These are phyloP conservation scores for Aspergillus fructus DNA, from an alignment of 2,329 filamentous ascomycete species.

Conservation along the genomic window DNA sequence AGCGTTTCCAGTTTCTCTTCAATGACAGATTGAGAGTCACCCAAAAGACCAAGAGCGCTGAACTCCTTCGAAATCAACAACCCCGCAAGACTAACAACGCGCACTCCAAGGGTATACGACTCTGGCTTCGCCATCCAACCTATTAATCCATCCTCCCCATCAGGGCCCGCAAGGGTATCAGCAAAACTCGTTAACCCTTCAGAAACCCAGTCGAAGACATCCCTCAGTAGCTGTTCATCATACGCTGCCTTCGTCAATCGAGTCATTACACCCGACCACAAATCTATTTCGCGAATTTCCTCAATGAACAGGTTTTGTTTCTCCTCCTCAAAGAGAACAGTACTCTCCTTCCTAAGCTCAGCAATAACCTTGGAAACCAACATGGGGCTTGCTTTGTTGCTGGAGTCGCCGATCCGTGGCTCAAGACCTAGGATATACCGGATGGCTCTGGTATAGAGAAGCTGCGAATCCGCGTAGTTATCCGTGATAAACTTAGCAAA, in stretches of 20 bases:
- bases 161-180: slow-evolving; percentile 27
- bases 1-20: slow-evolving; percentile 27
- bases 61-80: slow-evolving; percentile 29
- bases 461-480: slow-evolving; percentile 32
- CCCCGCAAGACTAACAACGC: slow-evolving; percentile 39
- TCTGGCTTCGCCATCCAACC: slow-evolving; percentile 71
- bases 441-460: slow-evolving; percentile 38
- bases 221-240: slow-evolving; percentile 17
- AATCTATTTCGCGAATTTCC: slow-evolving; percentile 67
- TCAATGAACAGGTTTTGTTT: slow-evolving; percentile 95
- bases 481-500: slow-evolving; percentile 37
- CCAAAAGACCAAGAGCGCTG: slow-evolving; percentile 17
- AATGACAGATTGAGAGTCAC: slow-evolving; percentile 17
- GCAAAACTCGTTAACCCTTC: slow-evolving; percentile 31
- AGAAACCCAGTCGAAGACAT: slow-evolving; percentile 32
- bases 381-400: slow-evolving; percentile 14
- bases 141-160: slow-evolving; percentile 61
- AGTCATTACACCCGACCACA: slow-evolving; percentile 63
- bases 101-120: slow-evolving; percentile 55
- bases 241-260: slow-evolving; percentile 27
- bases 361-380: slow-evolving; percentile 31
- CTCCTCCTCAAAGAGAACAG: slow-evolving; percentile 74
- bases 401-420: slow-evolving; percentile 23
- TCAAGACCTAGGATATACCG: slow-evolving; percentile 39
- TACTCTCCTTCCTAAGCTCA: slow-evolving; percentile 38